Conservation (phyloP, 2,329 filamentous ascomycete genomes). For the Pseudocercospora cruenta region DNA sequence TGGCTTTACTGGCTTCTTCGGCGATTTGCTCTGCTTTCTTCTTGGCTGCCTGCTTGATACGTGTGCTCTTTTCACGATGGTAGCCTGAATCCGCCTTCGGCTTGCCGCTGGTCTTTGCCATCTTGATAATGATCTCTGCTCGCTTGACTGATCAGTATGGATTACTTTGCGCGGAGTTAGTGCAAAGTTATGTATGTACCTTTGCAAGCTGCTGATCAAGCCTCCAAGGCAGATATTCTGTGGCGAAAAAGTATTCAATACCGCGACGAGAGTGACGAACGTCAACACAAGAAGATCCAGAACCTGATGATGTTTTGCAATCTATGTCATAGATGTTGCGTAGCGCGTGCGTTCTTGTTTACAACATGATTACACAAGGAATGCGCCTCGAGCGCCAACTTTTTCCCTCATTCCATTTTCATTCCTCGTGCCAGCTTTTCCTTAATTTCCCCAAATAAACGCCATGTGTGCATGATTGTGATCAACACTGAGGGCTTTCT, state of each 20-base stretch:
- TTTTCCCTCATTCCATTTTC: constrained; percentile 13
- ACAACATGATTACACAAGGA: constrained; percentile 11
- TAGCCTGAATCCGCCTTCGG: neutral
- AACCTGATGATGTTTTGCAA: constrained; percentile 4
- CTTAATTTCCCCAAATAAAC: neutral
- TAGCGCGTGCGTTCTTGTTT: constrained; percentile 15
- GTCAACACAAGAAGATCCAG: neutral
- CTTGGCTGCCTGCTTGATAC: neutral
- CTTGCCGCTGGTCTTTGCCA: constrained; percentile 1
- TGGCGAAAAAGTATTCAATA: neutral
- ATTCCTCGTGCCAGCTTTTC: constrained; percentile 11
- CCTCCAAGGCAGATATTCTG: neutral
- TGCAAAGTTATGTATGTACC: neutral
- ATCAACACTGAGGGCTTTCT: neutral
- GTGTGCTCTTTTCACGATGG: neutral
- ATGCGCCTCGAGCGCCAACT: neutral
- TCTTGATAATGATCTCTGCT: neutral
- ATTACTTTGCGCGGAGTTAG: neutral
- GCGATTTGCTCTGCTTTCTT: constrained; percentile 6
- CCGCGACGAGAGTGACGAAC: neutral
- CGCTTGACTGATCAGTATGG: neutral
- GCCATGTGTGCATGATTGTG: neutral
- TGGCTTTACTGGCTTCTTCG: neutral
- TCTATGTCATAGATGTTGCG: constrained; percentile 7
- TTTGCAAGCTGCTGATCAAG: neutral